Percentiles rank a stretch among this genome's conserved stretches.
These are phyloP conservation scores for Chytriomyces confervae DNA, from an alignment of 192 early-diverging fungal species.

Conservation along the genomic window DNA sequence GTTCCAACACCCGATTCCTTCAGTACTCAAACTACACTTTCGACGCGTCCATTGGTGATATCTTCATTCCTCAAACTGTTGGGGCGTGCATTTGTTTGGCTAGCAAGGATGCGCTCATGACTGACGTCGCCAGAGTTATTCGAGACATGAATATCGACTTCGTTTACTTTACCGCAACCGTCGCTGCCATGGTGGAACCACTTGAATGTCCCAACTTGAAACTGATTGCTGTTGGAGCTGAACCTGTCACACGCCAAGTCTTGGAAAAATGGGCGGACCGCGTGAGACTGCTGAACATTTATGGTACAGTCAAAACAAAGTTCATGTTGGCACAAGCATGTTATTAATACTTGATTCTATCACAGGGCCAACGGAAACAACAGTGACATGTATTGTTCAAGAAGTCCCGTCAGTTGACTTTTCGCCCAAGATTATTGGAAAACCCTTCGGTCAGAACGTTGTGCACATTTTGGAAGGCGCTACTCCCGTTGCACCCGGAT, in stretches of 20 bases:
- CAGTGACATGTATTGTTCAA: not conserved
- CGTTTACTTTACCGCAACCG: constrained; percentile 43
- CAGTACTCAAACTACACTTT: constrained; percentile 36
- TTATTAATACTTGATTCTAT: too few species aligned
- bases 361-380: too few species aligned
- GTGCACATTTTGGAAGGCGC: constrained; percentile 40
- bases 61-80: constrained; percentile 26
- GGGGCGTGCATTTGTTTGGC: constrained; percentile 34
- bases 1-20: constrained; percentile 6
- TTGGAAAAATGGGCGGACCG: constrained; percentile 35
- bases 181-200: constrained; percentile 29
- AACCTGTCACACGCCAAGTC: constrained; percentile 12
- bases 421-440: constrained; percentile 38
- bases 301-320: constrained; percentile 40
- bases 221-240: constrained; percentile 33
- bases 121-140: too few species aligned
- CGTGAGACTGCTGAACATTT: constrained; percentile 35
- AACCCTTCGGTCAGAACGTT: constrained; percentile 15
- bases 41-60: constrained; percentile 37
- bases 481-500: constrained; percentile 44
- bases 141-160: constrained; percentile 1
- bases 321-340: not conserved
- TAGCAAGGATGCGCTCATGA: constrained; percentile 24
- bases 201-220: constrained; percentile 39
- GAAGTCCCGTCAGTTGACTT: not conserved